Conservation (phyloP, 179 eudicot genomes). For the Carnegiea gigantea region DNA sequence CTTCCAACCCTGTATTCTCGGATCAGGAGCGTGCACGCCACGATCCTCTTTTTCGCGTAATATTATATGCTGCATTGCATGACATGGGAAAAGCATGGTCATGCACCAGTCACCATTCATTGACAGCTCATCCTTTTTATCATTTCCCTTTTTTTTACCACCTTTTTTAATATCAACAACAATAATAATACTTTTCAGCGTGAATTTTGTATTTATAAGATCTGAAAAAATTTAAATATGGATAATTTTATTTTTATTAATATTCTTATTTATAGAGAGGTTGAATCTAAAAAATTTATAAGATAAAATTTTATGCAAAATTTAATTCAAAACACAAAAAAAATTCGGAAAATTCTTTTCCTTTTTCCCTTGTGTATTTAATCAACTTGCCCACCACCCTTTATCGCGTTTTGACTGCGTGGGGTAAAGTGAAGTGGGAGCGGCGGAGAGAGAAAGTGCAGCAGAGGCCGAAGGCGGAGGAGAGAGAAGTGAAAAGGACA, state of each 20-base stretch:
- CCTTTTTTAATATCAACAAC: not conserved
- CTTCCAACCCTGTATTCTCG: no score
- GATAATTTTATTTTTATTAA: no score
- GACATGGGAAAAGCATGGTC: conserved; percentile 19
- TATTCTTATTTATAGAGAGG: no score
- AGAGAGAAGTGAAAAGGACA: conserved; percentile 4
- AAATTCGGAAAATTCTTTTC: not conserved
- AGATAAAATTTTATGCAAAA: no score
- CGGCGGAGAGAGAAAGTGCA: conserved; percentile 6
- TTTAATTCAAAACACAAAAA: not conserved
- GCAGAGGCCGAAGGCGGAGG: not conserved
- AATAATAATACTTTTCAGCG: no score
- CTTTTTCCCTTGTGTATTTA: conserved; percentile 10
- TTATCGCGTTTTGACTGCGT: conserved; percentile 43
- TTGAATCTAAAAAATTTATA: no score
- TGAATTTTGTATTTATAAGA: no score
- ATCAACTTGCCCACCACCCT: conserved; percentile 21
- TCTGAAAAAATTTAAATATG: no score
- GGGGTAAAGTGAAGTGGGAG: conserved; percentile 27
- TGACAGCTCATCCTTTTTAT: conserved; percentile 12
- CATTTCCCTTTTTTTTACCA: not conserved
- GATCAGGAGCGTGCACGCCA: not conserved
- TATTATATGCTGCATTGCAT: conserved; percentile 4
- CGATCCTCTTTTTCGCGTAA: not conserved
- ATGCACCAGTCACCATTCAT: conserved; percentile 23